Evolutionary conservation across 495 filamentous ascomycete species (phyloP).

Genomic region (Terfezia boudieri): DNA sequence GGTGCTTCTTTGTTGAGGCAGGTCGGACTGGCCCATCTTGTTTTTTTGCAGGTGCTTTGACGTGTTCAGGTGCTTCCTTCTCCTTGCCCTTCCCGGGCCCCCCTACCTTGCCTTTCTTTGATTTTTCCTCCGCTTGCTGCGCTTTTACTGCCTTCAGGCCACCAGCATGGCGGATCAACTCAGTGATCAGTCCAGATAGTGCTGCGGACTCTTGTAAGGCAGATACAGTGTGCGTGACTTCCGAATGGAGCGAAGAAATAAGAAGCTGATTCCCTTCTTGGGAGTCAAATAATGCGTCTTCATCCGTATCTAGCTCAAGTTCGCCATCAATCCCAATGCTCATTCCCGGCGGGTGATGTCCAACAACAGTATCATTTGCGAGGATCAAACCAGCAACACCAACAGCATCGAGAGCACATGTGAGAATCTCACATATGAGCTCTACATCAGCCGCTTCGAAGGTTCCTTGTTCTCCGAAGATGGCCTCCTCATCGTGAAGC

Average conservation of each 20-base stretch:
- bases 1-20: background rate
- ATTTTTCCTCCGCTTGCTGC: background rate
- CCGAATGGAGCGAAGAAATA: constrained; percentile 3
- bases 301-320: background rate
- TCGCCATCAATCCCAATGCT: background rate
- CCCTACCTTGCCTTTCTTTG: background rate
- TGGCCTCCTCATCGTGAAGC: background rate
- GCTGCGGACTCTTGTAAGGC: constrained; percentile 12
- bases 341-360: background rate
- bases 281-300: background rate
- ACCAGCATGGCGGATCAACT: constrained; percentile 15
- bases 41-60: background rate
- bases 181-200: constrained; percentile 15
- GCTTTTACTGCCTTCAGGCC: background rate
- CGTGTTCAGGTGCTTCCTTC: background rate
- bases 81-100: background rate
- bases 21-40: background rate
- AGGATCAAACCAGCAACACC: constrained; percentile 14
- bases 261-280: background rate
- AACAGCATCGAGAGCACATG: constrained; percentile 11
- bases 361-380: constrained; percentile 3
- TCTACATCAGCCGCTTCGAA: constrained; percentile 13
- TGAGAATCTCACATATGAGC: constrained; percentile 12
- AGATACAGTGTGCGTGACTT: constrained; percentile 13
- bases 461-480: background rate